These are phyloP conservation scores for Trifolium fragiferum DNA, from an alignment of 306 rosid genomes.

Conservation along the genomic window DNA sequence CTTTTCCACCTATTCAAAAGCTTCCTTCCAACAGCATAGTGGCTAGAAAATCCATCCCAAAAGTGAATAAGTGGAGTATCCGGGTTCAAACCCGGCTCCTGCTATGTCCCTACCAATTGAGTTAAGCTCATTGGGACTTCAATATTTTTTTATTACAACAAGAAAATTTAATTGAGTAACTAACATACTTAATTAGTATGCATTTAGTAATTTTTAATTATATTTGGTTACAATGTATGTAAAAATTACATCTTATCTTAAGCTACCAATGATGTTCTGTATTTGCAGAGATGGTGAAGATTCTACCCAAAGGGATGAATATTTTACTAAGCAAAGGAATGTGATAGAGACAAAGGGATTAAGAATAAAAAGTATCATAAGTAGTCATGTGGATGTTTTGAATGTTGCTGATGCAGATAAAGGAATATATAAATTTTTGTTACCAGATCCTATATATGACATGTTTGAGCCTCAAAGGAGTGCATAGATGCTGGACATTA, in stretches of 20 bases:
- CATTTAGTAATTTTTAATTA: too few species aligned
- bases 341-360: conserved; percentile 57
- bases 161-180: too few species aligned
- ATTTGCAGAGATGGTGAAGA: conserved; percentile 68
- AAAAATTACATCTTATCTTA: not conserved
- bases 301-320: conserved; percentile 48
- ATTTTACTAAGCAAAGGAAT: conserved; percentile 52
- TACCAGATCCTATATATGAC: conserved; percentile 69
- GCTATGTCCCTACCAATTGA: too few species aligned
- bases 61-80: too few species aligned
- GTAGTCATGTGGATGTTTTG: conserved; percentile 68
- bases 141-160: too few species aligned
- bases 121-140: too few species aligned
- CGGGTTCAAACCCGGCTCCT: too few species aligned
- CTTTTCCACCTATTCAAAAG: too few species aligned
- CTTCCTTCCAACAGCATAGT: too few species aligned
- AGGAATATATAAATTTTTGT: conserved; percentile 55
- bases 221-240: not conserved
- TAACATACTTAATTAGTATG: too few species aligned
- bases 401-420: conserved; percentile 44
- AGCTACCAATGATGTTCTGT: conserved; percentile 17
- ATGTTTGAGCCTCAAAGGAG: conserved; percentile 47
- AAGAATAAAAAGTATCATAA: conserved; percentile 54
- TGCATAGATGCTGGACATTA: conserved; percentile 21
- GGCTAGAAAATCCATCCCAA: too few species aligned